Evolutionary conservation across 164 flowering plant species (phyloP).

Genomic region (Kalanchoe fedtschenkoi): DNA sequence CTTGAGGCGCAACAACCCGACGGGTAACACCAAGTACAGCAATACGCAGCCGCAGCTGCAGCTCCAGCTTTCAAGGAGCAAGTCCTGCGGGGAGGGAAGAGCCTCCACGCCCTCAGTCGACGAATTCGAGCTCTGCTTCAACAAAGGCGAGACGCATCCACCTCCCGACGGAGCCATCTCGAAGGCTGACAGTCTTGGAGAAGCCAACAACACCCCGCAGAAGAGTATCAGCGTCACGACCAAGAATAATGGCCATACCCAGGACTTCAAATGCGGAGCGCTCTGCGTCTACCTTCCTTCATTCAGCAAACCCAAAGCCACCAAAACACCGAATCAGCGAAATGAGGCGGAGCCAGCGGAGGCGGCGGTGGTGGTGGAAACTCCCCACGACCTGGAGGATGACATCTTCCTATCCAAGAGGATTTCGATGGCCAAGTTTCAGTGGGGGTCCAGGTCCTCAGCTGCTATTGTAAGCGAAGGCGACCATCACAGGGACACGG

Average conservation of each 20-base stretch:
- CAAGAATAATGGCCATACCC: neutral
- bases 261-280: neutral
- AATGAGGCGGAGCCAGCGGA: neutral
- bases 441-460: slow-evolving; percentile 4
- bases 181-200: too few relatives aligned
- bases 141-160: too few relatives aligned
- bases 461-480: neutral
- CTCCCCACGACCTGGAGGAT: neutral
- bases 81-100: slow-evolving; percentile 3
- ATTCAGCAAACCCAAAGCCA: neutral
- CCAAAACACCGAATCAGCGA: neutral
- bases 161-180: too few relatives aligned
- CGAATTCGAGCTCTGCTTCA: neutral
- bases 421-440: neutral
- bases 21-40: neutral
- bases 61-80: neutral
- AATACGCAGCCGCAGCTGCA: neutral
- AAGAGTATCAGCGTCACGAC: neutral
- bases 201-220: neutral
- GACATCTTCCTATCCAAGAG: neutral
- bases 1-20: neutral
- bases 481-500: neutral
- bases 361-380: neutral
- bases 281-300: neutral
- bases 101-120: neutral